Base-by-base conservation (phyloP, 2,329 filamentous ascomycete genomes). In the Eutypella sp. region DNA sequence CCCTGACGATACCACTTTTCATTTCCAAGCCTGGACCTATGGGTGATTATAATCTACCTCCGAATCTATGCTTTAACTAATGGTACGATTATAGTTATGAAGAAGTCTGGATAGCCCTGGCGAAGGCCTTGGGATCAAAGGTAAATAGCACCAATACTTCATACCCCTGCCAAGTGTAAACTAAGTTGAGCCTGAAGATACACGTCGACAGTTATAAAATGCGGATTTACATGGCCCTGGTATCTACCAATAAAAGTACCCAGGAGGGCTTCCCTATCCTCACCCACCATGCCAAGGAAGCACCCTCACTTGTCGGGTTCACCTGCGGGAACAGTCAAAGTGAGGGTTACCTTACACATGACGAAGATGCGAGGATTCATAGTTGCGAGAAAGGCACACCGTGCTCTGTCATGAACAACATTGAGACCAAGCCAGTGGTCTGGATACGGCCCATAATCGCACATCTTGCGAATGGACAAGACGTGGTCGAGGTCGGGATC, bases 1-100 rank as follows among this genome's bases (percentile, higher is more conserved):
- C 61, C 85, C 90, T 0, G 50, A 71, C 2, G 79, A 89, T 33
- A 95, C 89, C 0, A 64, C 85, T 1, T 96, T 96, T 57, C 87
- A 95, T 62, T 76, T 97, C 39, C 81, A 90, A 46, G 81, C 89
- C 1, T 96, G 91, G 90, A 96, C 92, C 0, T 93, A 93, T 60
- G 88, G 87, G 55, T 68, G 59, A 46, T 31, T 4, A 15, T 5
- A 8, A 9, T 5, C 6, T 6, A 2, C 3, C 11, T 20, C 2
- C 7, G 34, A 4, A 7, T 33, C 16, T 11, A 11, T 7, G 5
- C 13, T 33, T 5, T 15, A 7, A 15, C 29, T 33, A n/a, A 33
- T 15, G 5, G 5, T 6, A 33, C 5, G 1, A 2, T 16, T 1
- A 11, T 16, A 76, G 75, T 1, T 96, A 96, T 52, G 91, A 97